Base-by-base conservation (phyloP, 257 asterid genomes). In the Plectranthus barbatus region DNA sequence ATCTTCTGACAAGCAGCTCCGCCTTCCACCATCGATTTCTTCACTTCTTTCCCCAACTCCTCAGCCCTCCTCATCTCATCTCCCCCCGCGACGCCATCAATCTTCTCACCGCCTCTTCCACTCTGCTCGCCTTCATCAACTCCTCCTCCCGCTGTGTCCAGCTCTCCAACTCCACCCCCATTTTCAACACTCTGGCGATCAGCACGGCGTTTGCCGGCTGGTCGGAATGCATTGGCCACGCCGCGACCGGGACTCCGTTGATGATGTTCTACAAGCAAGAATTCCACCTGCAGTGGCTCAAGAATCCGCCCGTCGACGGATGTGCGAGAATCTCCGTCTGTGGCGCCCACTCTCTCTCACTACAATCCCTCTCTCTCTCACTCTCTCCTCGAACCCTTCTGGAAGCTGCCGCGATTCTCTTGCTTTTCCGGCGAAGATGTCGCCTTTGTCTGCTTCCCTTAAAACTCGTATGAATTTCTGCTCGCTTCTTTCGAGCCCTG, bases 361-460 rank as follows among this genome's bases (percentile, higher is more conserved):
- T n/a, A n/a, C n/a, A n/a, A n/a, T 10, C 20, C 93, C 91, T 8
- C 64, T 62, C 20, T 20, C 79, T n/a, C 57, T 18, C 6, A 75
- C 68, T 7, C 80, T 77, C 24, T 75, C 34, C 41, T 72, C 81
- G 6, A 62, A 83, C 57, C 81, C 80, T 17, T 36, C 17, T 3
- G 81, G 81, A 19, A 83, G 36, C 36, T 23, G 33, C 39, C 24
- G 0, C 31, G 5, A 26, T 31, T 64, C 63, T 15, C 84, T 67
- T 0, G 4, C 39, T 6, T 72, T 79, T 13, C 74, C 78, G 0
- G 15, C n/a, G 24, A 81, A 82, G 0, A 83, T 58, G 58, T 87
- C 74, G 0, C 87, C 95, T 68, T 53, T 79, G 31, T 87, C 95
- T 0, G 89, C 94, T 1, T 85, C 89, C 42, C 94, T 63, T 12